Conservation (phyloP, 2,329 filamentous ascomycete genomes). For the Ophiostoma quercus region DNA sequence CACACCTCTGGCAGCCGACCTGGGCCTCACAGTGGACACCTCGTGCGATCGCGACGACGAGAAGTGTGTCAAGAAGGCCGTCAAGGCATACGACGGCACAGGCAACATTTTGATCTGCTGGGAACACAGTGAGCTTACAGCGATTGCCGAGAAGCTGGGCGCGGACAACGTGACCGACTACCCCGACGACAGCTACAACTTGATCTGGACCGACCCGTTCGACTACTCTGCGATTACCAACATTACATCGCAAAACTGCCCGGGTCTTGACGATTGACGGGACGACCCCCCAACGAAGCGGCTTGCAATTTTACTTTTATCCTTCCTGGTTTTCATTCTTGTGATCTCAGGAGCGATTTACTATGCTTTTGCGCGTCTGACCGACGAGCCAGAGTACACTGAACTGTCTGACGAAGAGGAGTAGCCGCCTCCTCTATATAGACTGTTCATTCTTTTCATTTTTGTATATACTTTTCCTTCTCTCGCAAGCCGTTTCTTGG, state of each 20-base stretch:
- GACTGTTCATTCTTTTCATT: not conserved
- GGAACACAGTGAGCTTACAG: slow-evolving; percentile 45
- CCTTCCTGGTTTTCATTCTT: not conserved
- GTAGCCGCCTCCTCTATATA: not conserved
- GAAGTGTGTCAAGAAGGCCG: slow-evolving; percentile 48
- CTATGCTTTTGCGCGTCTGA: not conserved
- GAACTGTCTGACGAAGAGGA: slow-evolving; percentile 13
- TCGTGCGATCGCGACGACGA: slow-evolving; percentile 53
- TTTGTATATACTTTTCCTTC: slow-evolving; percentile 3
- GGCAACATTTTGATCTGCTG: slow-evolving; percentile 55
- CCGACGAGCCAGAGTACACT: slow-evolving; percentile 11
- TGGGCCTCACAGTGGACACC: slow-evolving; percentile 51
- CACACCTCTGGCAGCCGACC: slow-evolving; percentile 49
- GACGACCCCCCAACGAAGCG: not conserved
- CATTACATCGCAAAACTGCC: slow-evolving; percentile 48
- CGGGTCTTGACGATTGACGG: slow-evolving; percentile 43
- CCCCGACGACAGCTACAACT: slow-evolving; percentile 45
- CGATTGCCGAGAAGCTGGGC: slow-evolving; percentile 50
- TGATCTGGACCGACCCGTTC: slow-evolving; percentile 54
- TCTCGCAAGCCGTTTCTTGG: not conserved
- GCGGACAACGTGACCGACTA: slow-evolving; percentile 46
- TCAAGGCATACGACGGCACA: slow-evolving; percentile 43
- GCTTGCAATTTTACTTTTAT: not conserved
- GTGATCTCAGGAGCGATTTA: not conserved
- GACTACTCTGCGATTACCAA: slow-evolving; percentile 45